phyloP scores from a whole-genome alignment of 768 basidiomycete genomes.

The Fomitopsis serialis region DNA sequence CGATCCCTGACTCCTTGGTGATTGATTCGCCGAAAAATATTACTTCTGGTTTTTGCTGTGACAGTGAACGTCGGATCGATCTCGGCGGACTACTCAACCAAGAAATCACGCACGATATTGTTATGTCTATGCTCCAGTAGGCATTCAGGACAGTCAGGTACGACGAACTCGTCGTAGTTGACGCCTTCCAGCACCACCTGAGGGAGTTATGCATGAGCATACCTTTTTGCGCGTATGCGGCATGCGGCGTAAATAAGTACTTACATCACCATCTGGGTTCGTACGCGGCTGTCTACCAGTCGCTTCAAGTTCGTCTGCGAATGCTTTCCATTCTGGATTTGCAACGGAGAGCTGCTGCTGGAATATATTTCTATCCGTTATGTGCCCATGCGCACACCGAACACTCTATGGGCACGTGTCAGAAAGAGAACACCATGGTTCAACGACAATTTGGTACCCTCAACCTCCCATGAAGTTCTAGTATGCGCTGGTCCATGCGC shows the following conservation, averaged over 20 bases:
- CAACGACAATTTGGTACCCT: constrained; percentile 63
- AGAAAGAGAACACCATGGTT: too few relatives aligned
- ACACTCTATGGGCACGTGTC: constrained; percentile 60
- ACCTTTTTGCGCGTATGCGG: too few relatives aligned
- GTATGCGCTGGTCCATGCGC: constrained; percentile 38
- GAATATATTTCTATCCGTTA: constrained; percentile 59
- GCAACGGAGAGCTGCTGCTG: constrained; percentile 65
- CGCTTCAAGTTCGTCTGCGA: constrained; percentile 56
- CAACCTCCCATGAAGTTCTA: constrained; percentile 88
- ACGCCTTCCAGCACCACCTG: constrained; percentile 81
- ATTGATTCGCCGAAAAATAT: constrained; percentile 93
- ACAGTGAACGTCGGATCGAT: background rate
- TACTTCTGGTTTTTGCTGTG: constrained; percentile 75
- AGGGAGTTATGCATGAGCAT: too few relatives aligned
- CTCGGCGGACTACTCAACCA: background rate
- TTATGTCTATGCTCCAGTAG: constrained; percentile 48
- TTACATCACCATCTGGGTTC: constrained; percentile 91
- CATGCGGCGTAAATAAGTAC: too few relatives aligned
- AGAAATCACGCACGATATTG: constrained; percentile 45
- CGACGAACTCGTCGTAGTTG: constrained; percentile 69
- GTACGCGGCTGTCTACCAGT: constrained; percentile 61
- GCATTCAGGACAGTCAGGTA: constrained; percentile 77
- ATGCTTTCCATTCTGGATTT: constrained; percentile 79
- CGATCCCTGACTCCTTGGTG: constrained; percentile 53
- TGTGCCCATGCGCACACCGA: constrained; percentile 70